Evolutionary conservation across 1,284 basidiomycete species (phyloP).

Genomic region (Fomitopsis betulina): DNA sequence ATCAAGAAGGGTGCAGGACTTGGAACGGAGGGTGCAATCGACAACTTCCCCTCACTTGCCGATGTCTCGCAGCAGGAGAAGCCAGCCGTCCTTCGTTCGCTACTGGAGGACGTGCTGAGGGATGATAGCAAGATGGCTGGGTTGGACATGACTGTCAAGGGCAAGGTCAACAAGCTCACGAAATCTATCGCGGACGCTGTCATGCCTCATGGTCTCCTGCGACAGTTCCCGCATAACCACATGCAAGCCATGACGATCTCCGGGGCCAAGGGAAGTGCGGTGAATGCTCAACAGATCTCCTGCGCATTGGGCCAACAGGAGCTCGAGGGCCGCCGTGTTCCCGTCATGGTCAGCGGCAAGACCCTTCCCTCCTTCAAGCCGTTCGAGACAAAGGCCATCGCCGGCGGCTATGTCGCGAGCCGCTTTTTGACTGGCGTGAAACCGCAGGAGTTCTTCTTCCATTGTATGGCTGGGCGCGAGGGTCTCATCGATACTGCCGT

Average conservation of each 20-base stretch:
- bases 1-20: slow-evolving; percentile 67
- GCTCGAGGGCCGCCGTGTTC: slow-evolving; percentile 96
- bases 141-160: slow-evolving; percentile 90
- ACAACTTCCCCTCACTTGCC: slow-evolving; percentile 77
- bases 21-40: slow-evolving; percentile 86
- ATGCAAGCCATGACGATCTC: slow-evolving; percentile 99
- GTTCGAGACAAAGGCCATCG: slow-evolving; percentile 95
- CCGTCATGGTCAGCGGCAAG: slow-evolving; percentile 99
- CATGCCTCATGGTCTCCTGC: slow-evolving; percentile 85
- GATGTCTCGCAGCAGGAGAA: slow-evolving; percentile 47
- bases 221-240: slow-evolving; percentile 97
- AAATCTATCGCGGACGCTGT: slow-evolving; percentile 88
- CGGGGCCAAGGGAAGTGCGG: slow-evolving; percentile 96
- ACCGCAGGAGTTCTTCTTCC: slow-evolving; percentile 99
- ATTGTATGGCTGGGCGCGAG: slow-evolving; percentile 99
- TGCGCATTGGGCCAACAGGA: slow-evolving; percentile 97
- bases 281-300: slow-evolving; percentile 98
- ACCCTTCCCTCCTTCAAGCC: slow-evolving; percentile 96
- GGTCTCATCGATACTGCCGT: slow-evolving; percentile 99
- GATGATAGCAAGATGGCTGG: slow-evolving; percentile 98
- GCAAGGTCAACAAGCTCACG: slow-evolving; percentile 79
- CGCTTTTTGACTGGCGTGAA: slow-evolving; percentile 98
- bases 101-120: slow-evolving; percentile 94
- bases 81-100: slow-evolving; percentile 43
- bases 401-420: slow-evolving; percentile 99